phyloP scores from a whole-genome alignment of 352 stramenopile species.

The Globisporangium sylvaticum region DNA sequence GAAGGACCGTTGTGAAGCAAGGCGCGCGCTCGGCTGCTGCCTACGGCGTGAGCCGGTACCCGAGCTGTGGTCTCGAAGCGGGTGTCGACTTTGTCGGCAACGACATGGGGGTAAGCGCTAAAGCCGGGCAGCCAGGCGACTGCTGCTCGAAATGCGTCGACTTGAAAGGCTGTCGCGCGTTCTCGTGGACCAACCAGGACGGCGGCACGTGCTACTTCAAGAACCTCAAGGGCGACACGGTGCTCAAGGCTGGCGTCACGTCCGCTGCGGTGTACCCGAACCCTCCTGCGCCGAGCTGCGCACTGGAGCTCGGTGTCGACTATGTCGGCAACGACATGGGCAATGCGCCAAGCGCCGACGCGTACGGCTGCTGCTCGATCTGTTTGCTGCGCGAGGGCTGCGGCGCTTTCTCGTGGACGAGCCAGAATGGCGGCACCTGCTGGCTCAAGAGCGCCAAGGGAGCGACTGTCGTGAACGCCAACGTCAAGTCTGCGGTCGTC shows the following conservation, averaged over 20 bases:
- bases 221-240: neutral
- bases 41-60: too few relatives aligned
- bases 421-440: slow-evolving; percentile 2
- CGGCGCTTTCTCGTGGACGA: slow-evolving; percentile 5
- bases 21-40: slow-evolving; percentile 14
- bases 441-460: slow-evolving; percentile 21
- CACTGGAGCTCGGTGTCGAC: neutral
- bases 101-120: slow-evolving; percentile 19
- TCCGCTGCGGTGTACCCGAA: neutral
- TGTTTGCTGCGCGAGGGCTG: neutral
- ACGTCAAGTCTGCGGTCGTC: slow-evolving; percentile 18
- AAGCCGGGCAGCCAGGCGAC: slow-evolving; percentile 12
- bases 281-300: neutral
- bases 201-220: neutral
- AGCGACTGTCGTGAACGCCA: slow-evolving; percentile 23
- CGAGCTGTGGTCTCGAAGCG: too few relatives aligned
- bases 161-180: too few relatives aligned
- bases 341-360: neutral
- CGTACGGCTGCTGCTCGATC: neutral
- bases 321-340: neutral
- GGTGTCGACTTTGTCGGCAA: slow-evolving; percentile 29
- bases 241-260: neutral
- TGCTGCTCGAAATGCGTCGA: slow-evolving; percentile 17
- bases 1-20: slow-evolving; percentile 1
- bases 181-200: too few relatives aligned